These are phyloP conservation scores for Fusarium liriodendri DNA, from an alignment of 2,329 filamentous ascomycete genomes.

Conservation along the genomic window DNA sequence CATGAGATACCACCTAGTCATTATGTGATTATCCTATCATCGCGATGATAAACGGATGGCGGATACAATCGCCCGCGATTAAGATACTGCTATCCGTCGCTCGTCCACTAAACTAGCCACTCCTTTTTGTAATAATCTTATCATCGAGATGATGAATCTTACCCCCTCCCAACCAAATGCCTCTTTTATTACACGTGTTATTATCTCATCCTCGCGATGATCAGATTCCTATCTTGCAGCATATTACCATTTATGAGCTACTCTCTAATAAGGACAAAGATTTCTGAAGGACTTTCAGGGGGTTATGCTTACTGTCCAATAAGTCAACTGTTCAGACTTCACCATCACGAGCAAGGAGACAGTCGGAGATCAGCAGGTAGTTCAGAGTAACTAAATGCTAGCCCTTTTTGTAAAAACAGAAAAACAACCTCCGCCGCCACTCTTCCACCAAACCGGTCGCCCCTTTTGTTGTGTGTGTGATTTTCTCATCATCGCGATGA, in stretches of 20 bases:
- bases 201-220: neutral
- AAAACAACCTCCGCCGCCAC: neutral
- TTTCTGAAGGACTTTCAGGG: no score
- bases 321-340: neutral
- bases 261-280: no score
- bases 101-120: no score
- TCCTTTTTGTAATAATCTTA: no score
- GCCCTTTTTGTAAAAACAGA: neutral
- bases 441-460: neutral
- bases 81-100: no score
- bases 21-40: no score
- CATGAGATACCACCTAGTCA: no score
- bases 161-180: neutral
- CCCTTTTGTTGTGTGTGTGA: neutral
- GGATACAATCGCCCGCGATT: no score
- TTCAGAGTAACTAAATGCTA: neutral
- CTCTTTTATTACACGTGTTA: neutral
- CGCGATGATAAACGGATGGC: no score
- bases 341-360: neutral
- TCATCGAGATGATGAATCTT: neutral
- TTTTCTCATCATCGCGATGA: neutral
- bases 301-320: neutral
- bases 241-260: no score
- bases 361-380: neutral
- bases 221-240: neutral